These are phyloP conservation scores for Artemisia argyi DNA, from an alignment of 129 eudicot genomes.

Conservation along the genomic window DNA sequence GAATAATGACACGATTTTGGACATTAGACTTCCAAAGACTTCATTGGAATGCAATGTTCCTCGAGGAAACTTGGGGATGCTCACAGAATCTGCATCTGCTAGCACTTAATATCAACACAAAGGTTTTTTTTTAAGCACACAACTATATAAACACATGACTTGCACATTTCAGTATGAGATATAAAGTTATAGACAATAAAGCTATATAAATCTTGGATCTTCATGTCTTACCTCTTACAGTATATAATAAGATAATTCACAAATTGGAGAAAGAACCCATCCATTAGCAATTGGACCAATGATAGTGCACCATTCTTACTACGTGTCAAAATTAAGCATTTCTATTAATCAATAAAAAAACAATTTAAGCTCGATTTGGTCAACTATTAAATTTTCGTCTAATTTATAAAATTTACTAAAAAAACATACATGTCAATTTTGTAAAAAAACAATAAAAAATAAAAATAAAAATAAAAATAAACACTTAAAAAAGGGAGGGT, in stretches of 20 bases:
- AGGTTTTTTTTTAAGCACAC: slow-evolving; percentile 6
- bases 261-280: neutral
- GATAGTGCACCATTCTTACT: no score
- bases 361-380: no score
- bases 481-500: no score
- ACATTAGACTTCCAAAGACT: slow-evolving; percentile 61
- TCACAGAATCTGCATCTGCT: slow-evolving; percentile 14
- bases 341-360: no score
- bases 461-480: no score
- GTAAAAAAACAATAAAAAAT: no score
- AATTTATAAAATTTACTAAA: no score
- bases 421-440: no score
- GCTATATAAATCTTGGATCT: neutral
- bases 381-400: no score
- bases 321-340: no score
- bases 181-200: slow-evolving; percentile 12
- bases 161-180: slow-evolving; percentile 10
- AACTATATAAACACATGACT: slow-evolving; percentile 10
- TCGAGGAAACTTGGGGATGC: slow-evolving; percentile 19
- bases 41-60: slow-evolving; percentile 21
- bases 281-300: no score
- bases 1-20: slow-evolving; percentile 41
- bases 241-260: neutral
- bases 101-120: slow-evolving; percentile 17
- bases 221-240: no score